Conservation (phyloP, 2,329 filamentous ascomycete genomes). For the Cryphonectria radicalis region DNA sequence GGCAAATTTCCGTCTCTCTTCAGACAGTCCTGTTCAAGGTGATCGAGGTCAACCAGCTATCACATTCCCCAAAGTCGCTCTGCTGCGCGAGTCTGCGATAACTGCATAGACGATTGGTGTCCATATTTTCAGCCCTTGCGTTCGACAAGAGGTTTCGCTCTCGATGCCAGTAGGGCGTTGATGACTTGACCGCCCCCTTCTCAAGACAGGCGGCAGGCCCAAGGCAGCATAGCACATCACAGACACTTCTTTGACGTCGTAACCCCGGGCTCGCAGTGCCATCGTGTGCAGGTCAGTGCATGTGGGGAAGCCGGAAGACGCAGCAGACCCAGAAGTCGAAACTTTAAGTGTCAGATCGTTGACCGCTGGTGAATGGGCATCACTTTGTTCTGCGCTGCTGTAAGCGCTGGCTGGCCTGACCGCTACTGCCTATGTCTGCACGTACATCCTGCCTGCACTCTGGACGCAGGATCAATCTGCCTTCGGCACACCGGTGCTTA, state of each 20-base stretch:
- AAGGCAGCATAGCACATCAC: constrained; percentile 17
- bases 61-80: background rate
- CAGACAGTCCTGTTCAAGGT: constrained; percentile 11
- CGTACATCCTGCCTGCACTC: background rate
- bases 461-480: background rate
- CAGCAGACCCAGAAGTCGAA: background rate
- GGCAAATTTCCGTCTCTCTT: constrained; percentile 24
- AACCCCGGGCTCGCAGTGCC: constrained; percentile 14
- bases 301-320: background rate
- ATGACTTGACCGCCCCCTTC: background rate
- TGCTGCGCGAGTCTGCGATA: background rate
- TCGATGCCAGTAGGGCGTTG: background rate
- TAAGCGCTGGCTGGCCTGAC: constrained; percentile 7
- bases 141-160: constrained; percentile 8
- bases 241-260: background rate
- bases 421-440: background rate
- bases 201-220: background rate
- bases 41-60: constrained; percentile 6
- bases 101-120: background rate
- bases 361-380: background rate
- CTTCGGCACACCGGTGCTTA: background rate
- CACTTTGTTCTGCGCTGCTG: background rate
- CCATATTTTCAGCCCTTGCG: constrained; percentile 10
- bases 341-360: background rate
- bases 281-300: constrained; percentile 14